Evolutionary conservation across 257 asterid species (phyloP), one percentile per base, ranked within the genome.

Genomic region (Sherardia arvensis): DNA sequence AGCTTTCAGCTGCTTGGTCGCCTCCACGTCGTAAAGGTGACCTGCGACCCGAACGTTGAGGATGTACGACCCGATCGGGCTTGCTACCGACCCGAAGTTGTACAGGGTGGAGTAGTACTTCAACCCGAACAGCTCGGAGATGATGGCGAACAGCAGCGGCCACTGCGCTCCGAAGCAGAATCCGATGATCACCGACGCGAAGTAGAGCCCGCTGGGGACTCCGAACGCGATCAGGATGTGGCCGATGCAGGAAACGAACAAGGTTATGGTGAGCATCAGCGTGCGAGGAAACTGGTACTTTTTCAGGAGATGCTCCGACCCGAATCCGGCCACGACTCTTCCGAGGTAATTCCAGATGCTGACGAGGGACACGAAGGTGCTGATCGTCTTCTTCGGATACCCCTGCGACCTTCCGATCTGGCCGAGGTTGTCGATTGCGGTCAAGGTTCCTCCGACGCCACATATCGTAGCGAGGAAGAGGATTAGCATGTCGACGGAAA

Each of bases 131-230:
- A 88, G 79, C 74, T 88, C 96, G 1, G 96, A 88, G 2, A 88
- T 88, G 20, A 88, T 84, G 43, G 96, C 94, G 58, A 84, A 88
- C 0, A 88, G 86, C 56, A 88, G 36, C 14, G 96, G 96, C 94
- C 94, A 85, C 65, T 88, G 96, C 1, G 96, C 96, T 0, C 96
- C 96, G 67, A 88, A 88, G 56, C 96, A 88, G 71, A 88, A 88
- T 7, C 94, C 96, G 53, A 88, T 88, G 9, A 88, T 74, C 32
- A 88, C 87, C 0, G 94, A 85, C 7, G 96, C 92, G 4, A 86
- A 15, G 61, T 88, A 88, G 1, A 88, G 83, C 25, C 92, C 95
- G 58, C 77, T 77, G 1, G 77, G 78, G 21, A 84, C 88, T 10
- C 74, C 69, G 62, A 86, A 84, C 0, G 95, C 95, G 27, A 88